Conservation (phyloP, 352 stramenopile species). For the Achlya hypogyna region DNA sequence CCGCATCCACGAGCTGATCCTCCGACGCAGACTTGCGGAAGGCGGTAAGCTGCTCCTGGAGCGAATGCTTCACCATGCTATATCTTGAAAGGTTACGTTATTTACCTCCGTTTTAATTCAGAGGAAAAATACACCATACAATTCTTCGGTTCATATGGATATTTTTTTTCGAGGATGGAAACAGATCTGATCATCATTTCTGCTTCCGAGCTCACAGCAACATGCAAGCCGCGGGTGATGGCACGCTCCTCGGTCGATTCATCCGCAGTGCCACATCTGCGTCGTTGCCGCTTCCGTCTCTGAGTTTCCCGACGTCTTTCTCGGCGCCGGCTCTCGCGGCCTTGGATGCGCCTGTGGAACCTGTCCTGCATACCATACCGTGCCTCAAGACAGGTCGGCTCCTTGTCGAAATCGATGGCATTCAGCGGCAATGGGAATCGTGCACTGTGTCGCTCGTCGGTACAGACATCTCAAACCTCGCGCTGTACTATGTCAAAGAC, state of each 20-base stretch:
- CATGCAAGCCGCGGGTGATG: neutral
- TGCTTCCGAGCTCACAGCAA: neutral
- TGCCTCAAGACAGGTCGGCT: slow-evolving; percentile 40
- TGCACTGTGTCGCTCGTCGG: slow-evolving; percentile 61
- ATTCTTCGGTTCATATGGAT: no score
- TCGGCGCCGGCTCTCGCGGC: neutral
- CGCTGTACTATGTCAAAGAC: slow-evolving; percentile 56
- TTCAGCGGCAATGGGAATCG: slow-evolving; percentile 40
- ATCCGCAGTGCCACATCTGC: neutral
- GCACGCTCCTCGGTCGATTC: neutral
- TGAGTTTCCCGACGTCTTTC: neutral
- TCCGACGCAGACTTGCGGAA: slow-evolving; percentile 5
- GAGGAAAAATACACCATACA: no score
- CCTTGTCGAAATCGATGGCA: slow-evolving; percentile 44
- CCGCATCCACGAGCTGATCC: slow-evolving; percentile 1
- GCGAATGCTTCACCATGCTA: neutral
- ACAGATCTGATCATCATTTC: neutral
- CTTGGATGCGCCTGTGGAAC: neutral
- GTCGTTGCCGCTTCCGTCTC: neutral
- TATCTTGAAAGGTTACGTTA: neutral
- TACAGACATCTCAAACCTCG: slow-evolving; percentile 36
- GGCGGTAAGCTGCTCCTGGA: neutral
- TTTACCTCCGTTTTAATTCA: no score
- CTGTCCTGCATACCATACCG: neutral
- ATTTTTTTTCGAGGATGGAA: no score